These are phyloP conservation scores for Aspergillus japonicus DNA, from an alignment of 2,329 filamentous ascomycete species.

Conservation along the genomic window DNA sequence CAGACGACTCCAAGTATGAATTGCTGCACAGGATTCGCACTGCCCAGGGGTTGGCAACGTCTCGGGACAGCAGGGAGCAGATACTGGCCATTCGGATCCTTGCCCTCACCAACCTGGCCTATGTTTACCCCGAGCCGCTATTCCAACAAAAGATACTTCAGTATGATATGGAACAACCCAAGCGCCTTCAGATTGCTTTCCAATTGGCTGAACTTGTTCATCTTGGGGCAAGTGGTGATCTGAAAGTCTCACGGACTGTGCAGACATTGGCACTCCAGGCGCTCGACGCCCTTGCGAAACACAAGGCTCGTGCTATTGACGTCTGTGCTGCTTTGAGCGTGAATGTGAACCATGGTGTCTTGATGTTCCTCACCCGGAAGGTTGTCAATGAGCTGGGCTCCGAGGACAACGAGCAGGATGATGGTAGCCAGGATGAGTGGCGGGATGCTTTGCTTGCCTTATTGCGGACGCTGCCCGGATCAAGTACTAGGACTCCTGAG, in stretches of 20 bases:
- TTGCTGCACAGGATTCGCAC: conserved; percentile 78
- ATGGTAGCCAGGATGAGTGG: conserved; percentile 79
- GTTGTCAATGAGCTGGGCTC: conserved; percentile 77
- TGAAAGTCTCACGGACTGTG: conserved; percentile 68
- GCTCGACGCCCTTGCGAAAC: conserved; percentile 80
- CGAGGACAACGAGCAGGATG: conserved; percentile 57
- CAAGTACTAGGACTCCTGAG: conserved; percentile 69
- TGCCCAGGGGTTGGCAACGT: conserved; percentile 73
- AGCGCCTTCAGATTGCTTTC: conserved; percentile 83
- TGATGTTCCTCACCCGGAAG: conserved; percentile 90
- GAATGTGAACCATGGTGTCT: conserved; percentile 91
- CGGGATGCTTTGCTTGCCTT: conserved; percentile 86
- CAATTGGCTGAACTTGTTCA: conserved; percentile 91
- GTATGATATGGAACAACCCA: conserved; percentile 84
- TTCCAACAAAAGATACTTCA: conserved; percentile 84
- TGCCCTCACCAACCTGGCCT: conserved; percentile 86
- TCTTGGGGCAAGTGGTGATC: conserved; percentile 68
- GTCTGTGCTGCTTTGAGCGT: conserved; percentile 89
- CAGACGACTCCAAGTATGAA: conserved; percentile 74
- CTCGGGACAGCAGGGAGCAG: conserved; percentile 66
- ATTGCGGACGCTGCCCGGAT: conserved; percentile 73
- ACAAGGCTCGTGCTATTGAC: conserved; percentile 73
- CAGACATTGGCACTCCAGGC: conserved; percentile 80
- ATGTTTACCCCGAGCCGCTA: conserved; percentile 77
- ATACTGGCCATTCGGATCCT: conserved; percentile 79